Conservation (phyloP, 768 basidiomycete species). For the Boletus sensibilis region DNA sequence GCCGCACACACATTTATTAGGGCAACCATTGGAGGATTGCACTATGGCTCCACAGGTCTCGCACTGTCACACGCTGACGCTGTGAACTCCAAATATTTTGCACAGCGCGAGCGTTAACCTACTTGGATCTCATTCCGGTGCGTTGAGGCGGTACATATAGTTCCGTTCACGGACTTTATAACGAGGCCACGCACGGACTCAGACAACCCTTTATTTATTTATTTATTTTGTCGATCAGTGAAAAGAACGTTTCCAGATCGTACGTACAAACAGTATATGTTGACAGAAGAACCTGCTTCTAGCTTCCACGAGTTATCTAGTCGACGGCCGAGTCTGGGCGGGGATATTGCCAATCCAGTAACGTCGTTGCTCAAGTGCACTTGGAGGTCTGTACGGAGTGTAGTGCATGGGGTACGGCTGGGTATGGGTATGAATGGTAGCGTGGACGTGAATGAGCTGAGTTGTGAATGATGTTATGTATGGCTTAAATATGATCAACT, state of each 20-base stretch:
- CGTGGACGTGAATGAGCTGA: constrained; percentile 5
- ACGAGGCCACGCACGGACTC: not conserved
- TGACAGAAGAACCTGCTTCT: constrained; percentile 4
- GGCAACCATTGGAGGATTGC: not conserved
- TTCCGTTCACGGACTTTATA: not conserved
- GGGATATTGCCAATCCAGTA: constrained; percentile 6
- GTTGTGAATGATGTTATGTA: constrained; percentile 8
- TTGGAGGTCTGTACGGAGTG: not conserved
- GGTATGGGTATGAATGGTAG: not conserved
- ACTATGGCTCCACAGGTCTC: not conserved
- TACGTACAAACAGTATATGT: constrained; percentile 4
- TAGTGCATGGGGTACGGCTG: not conserved
- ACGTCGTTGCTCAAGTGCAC: not conserved
- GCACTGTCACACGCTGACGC: not conserved
- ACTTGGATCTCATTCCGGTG: not conserved
- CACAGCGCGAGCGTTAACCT: not conserved
- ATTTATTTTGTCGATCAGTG: not conserved
- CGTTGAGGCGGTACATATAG: not conserved
- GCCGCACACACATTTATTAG: not conserved
- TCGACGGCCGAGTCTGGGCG: not conserved
- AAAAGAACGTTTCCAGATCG: constrained; percentile 1
- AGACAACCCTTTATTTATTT: not conserved
- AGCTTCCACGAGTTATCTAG: not conserved
- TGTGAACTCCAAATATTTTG: not conserved
- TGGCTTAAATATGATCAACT: constrained; percentile 7